These are phyloP conservation scores for Colletotrichum magnum DNA, from an alignment of 2,329 filamentous ascomycete species.

Conservation along the genomic window DNA sequence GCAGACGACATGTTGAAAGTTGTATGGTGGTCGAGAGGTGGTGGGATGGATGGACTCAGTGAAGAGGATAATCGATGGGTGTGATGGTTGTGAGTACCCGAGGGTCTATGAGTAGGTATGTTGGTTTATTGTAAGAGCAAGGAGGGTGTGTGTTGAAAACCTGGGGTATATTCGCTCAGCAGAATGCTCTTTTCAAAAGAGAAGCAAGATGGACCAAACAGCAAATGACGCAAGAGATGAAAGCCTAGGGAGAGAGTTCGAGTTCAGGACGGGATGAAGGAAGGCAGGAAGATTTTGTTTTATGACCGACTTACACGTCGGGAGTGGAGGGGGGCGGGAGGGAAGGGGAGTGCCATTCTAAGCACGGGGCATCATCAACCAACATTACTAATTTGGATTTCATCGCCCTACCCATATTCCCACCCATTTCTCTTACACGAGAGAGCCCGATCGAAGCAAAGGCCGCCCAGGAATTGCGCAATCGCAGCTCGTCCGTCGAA, in stretches of 20 bases:
- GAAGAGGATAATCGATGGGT: slow-evolving; percentile 13
- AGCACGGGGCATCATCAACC: slow-evolving; percentile 41
- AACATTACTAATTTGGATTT: slow-evolving; percentile 42
- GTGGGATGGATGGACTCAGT: slow-evolving; percentile 27
- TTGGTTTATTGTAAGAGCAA: slow-evolving; percentile 1
- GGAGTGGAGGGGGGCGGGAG: slow-evolving; percentile 36
- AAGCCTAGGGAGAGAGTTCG: slow-evolving; percentile 11
- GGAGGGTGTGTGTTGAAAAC: slow-evolving; percentile 30
- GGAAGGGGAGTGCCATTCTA: slow-evolving; percentile 15
- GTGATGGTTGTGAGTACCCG: not conserved
- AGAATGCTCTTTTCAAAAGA: slow-evolving; percentile 29
- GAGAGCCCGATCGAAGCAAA: slow-evolving; percentile 34
- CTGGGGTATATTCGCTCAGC: slow-evolving; percentile 33
- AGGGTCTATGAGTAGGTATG: slow-evolving; percentile 15
- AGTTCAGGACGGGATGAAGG: slow-evolving; percentile 5
- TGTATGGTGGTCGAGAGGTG: slow-evolving; percentile 30
- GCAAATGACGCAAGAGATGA: slow-evolving; percentile 41
- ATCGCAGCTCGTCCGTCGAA: slow-evolving; percentile 48
- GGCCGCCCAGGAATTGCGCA: slow-evolving; percentile 50
- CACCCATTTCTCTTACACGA: slow-evolving; percentile 4
- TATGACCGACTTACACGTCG: slow-evolving; percentile 40
- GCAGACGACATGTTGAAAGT: slow-evolving; percentile 55
- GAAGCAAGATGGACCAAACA: slow-evolving; percentile 5
- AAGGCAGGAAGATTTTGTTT: slow-evolving; percentile 31
- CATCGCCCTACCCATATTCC: not conserved